A percentile compares a stretch with the other conserved stretches of the same genome.
Evolutionary conservation across 2,329 filamentous ascomycete genomes (phyloP).

Genomic region (Sclerotinia minor): DNA sequence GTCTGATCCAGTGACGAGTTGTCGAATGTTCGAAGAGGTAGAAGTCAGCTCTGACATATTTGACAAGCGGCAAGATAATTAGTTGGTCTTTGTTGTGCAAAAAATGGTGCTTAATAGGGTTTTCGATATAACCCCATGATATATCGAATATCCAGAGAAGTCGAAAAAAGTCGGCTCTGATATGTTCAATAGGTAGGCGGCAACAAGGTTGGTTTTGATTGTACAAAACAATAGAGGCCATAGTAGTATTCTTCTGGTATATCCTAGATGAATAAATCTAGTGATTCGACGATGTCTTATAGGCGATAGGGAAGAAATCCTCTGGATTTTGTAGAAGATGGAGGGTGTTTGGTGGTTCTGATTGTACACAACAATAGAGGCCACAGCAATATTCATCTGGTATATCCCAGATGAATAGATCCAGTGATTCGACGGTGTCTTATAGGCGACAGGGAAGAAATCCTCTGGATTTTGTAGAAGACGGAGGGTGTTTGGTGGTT

Average conservation of each 20-base stretch:
- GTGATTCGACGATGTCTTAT: background rate
- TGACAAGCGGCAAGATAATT: background rate
- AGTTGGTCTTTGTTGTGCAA: background rate
- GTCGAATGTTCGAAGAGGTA: background rate
- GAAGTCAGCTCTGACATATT: too few relatives aligned
- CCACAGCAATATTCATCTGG: background rate
- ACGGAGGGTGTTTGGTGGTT: too few relatives aligned
- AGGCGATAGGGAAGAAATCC: background rate
- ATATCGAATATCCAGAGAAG: too few relatives aligned
- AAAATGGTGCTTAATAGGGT: too few relatives aligned
- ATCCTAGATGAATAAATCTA: background rate
- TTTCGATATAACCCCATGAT: too few relatives aligned
- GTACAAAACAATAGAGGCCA: fast-evolving
- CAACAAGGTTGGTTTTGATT: too few relatives aligned
- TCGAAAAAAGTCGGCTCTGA: too few relatives aligned
- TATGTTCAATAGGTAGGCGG: too few relatives aligned
- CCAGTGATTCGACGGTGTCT: background rate
- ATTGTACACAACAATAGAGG: too few relatives aligned
- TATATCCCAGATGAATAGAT: background rate
- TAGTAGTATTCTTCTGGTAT: background rate
- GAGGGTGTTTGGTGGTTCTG: too few relatives aligned
- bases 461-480: background rate
- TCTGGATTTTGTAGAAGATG: background rate
- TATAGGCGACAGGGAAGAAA: background rate
- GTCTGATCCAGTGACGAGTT: background rate